These are phyloP conservation scores for Zygosaccharomyces bailii DNA, from an alignment of 805 yeast species.

Conservation along the genomic window DNA sequence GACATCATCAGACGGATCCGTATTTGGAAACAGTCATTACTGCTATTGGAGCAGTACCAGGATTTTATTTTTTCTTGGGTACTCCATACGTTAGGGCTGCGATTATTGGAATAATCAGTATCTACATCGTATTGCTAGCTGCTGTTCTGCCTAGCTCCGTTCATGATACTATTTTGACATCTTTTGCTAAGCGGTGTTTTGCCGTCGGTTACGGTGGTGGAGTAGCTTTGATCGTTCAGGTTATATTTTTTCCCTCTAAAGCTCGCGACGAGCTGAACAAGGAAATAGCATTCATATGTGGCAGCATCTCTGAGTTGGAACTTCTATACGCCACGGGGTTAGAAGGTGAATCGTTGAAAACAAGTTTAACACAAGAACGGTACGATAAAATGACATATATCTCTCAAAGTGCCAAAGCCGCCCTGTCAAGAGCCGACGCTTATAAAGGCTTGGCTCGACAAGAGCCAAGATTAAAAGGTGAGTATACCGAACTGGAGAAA, in stretches of 20 bases:
- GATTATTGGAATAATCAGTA: conserved; percentile 46
- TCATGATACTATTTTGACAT: conserved; percentile 40
- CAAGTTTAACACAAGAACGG: conserved; percentile 32
- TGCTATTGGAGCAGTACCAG: conserved; percentile 44
- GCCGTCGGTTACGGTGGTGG: conserved; percentile 51
- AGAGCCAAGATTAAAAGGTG: conserved; percentile 50
- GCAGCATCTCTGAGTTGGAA: conserved; percentile 40
- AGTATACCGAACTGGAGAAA: conserved; percentile 39
- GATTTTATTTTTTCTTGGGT: conserved; percentile 43
- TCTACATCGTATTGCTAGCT: conserved; percentile 46
- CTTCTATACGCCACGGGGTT: conserved; percentile 41
- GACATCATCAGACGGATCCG: conserved; percentile 39
- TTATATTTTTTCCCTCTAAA: conserved; percentile 44
- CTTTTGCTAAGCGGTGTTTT: conserved; percentile 48
- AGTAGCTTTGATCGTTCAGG: conserved; percentile 45
- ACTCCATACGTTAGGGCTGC: conserved; percentile 52
- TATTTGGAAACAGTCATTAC: conserved; percentile 43
- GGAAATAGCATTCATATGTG: conserved; percentile 42
- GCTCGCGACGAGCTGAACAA: conserved; percentile 45
- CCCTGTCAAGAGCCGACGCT: conserved; percentile 41
- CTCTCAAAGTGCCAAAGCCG: conserved; percentile 39
- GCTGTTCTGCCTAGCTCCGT: conserved; percentile 39
- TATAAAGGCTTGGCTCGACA: conserved; percentile 41
- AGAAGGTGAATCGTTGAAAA: conserved; percentile 36
- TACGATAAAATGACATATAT: conserved; percentile 35